Conservation (phyloP, 345 rosid genomes). For the Trapa incisa region DNA sequence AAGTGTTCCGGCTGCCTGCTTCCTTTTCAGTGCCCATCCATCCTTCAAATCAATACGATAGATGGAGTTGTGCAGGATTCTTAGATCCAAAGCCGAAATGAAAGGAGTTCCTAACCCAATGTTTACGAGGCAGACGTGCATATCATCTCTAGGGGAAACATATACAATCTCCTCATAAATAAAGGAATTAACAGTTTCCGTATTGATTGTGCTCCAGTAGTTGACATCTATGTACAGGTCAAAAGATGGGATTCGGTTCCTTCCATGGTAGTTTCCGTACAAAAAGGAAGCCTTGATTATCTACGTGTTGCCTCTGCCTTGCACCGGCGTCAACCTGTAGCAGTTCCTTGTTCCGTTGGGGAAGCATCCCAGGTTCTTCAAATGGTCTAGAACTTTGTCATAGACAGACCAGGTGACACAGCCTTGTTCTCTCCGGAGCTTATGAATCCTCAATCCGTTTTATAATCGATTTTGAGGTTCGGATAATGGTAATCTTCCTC, state of each 20-base stretch:
- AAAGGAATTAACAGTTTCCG: not conserved
- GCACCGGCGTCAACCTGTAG: slow-evolving; percentile 19
- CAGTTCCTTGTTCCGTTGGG: slow-evolving; percentile 33
- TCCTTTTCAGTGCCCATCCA: not conserved
- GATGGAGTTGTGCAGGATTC: not conserved
- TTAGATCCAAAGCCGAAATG: slow-evolving; percentile 3
- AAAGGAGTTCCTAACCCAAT: slow-evolving; percentile 4
- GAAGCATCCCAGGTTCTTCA: slow-evolving; percentile 16
- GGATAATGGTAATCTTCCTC: not conserved
- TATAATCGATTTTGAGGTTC: not conserved
- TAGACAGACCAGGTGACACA: too few species aligned
- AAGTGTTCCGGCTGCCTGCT: not conserved
- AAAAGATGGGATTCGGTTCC: slow-evolving; percentile 17
- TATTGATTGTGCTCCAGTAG: not conserved
- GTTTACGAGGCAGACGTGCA: slow-evolving; percentile 11
- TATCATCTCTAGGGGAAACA: not conserved
- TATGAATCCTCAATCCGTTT: not conserved
- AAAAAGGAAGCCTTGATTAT: slow-evolving; percentile 20
- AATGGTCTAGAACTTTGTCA: not conserved
- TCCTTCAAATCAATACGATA: not conserved
- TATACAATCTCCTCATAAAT: not conserved
- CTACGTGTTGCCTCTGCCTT: slow-evolving; percentile 18
- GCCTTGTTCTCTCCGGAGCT: not conserved
- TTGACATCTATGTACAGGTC: slow-evolving; percentile 16
- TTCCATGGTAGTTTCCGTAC: slow-evolving; percentile 29